These are phyloP conservation scores for Phialophora macrospora DNA, from an alignment of 2,329 filamentous ascomycete species.

Conservation along the genomic window DNA sequence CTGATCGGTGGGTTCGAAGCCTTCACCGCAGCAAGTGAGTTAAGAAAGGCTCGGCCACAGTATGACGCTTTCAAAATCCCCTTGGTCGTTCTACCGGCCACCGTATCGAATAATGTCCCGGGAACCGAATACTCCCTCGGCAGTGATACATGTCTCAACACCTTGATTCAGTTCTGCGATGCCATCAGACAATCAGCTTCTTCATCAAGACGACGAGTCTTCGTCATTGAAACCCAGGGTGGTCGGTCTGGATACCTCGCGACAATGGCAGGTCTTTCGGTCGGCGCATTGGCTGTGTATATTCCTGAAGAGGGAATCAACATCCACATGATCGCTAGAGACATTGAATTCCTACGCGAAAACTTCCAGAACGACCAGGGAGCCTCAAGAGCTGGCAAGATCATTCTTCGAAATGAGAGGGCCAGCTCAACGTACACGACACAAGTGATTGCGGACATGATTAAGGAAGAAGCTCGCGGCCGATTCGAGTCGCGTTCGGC, in stretches of 20 bases:
- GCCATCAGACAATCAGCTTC: slow-evolving; percentile 97
- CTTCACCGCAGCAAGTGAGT: slow-evolving; percentile 86
- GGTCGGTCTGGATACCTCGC: slow-evolving; percentile 93
- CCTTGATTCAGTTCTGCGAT: slow-evolving; percentile 92
- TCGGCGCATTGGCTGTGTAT: slow-evolving; percentile 91
- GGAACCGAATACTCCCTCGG: slow-evolving; percentile 97
- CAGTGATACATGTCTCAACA: slow-evolving; percentile 95
- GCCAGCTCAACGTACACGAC: slow-evolving; percentile 88
- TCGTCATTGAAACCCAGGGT: slow-evolving; percentile 97
- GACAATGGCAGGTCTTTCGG: slow-evolving; percentile 85
- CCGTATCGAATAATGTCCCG: slow-evolving; percentile 97
- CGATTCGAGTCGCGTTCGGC: slow-evolving; percentile 91
- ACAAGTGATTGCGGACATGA: slow-evolving; percentile 92
- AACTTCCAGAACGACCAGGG: slow-evolving; percentile 85
- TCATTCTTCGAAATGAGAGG: slow-evolving; percentile 97
- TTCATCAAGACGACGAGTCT: slow-evolving; percentile 88
- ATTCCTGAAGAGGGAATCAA: slow-evolving; percentile 96
- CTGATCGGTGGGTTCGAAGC: slow-evolving; percentile 95
- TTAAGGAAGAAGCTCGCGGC: slow-evolving; percentile 88
- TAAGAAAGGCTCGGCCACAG: slow-evolving; percentile 76
- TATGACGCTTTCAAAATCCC: slow-evolving; percentile 91
- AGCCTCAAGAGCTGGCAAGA: slow-evolving; percentile 84
- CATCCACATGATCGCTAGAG: slow-evolving; percentile 86
- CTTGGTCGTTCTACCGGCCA: slow-evolving; percentile 89
- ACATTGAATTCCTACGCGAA: slow-evolving; percentile 86